Conservation (phyloP, 371 early-diverging fungal genomes). For the Enteropsectra breve region DNA sequence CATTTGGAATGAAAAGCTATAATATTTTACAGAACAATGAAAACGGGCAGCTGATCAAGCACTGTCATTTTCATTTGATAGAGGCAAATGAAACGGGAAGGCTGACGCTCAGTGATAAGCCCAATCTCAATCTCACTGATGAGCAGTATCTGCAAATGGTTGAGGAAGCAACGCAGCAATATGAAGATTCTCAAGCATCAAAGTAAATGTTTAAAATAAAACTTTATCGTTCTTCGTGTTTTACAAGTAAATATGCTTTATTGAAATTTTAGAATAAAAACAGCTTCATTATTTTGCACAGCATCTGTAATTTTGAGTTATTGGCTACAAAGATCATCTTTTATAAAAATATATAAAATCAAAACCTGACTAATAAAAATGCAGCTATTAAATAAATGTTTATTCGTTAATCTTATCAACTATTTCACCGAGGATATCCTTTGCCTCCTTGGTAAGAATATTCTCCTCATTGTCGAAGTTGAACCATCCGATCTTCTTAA, state of each 20-base stretch:
- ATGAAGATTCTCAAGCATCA: too few species aligned
- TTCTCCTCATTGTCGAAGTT: slow-evolving; percentile 20
- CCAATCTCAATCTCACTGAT: slow-evolving; percentile 13
- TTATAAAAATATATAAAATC: too few species aligned
- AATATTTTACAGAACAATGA: slow-evolving; percentile 60
- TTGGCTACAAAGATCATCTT: too few species aligned
- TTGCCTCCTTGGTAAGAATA: slow-evolving; percentile 36
- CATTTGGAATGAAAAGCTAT: slow-evolving; percentile 45
- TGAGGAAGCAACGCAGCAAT: slow-evolving; percentile 6
- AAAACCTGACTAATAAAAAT: too few species aligned
- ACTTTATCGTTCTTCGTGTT: too few species aligned
- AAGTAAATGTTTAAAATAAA: too few species aligned
- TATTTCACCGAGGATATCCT: slow-evolving; percentile 30
- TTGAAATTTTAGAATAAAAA: too few species aligned
- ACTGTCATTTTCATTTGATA: slow-evolving; percentile 59
- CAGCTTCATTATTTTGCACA: too few species aligned
- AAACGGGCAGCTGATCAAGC: slow-evolving; percentile 52
- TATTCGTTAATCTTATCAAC: slow-evolving; percentile 38
- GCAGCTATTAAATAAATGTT: too few species aligned
- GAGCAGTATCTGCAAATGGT: slow-evolving; percentile 27
- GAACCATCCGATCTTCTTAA: slow-evolving; percentile 48
- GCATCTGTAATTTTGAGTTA: too few species aligned
- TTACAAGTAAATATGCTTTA: too few species aligned
- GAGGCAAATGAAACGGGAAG: slow-evolving; percentile 33
- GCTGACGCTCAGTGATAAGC: slow-evolving; percentile 24